Percentiles rank a stretch among this genome's conserved stretches.
Conservation (phyloP, 2,329 filamentous ascomycete genomes). For the Colletotrichum lentis region DNA sequence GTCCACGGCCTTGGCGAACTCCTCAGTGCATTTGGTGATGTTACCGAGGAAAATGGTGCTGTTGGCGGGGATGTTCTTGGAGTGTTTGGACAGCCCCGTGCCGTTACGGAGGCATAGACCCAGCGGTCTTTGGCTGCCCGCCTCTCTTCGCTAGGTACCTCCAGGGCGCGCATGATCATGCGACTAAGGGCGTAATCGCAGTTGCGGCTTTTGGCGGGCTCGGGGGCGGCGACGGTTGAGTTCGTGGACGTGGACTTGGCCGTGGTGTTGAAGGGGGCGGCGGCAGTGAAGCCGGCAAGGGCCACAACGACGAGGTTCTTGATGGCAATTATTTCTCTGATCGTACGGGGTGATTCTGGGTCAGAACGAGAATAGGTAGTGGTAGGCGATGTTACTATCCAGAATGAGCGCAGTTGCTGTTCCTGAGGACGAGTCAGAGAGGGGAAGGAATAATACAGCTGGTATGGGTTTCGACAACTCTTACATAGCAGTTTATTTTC, state of each 20-base stretch:
- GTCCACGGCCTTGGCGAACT: not conserved
- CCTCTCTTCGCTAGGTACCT: not conserved
- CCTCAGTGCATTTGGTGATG: not conserved
- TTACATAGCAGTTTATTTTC: not conserved
- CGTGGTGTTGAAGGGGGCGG: not conserved
- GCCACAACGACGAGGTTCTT: not conserved
- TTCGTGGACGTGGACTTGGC: too few relatives aligned
- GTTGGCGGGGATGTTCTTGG: not conserved
- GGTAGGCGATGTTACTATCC: not conserved
- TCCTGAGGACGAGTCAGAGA: not conserved
- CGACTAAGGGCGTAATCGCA: not conserved
- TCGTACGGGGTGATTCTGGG: not conserved
- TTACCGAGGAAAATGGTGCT: not conserved
- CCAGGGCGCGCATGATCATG: not conserved
- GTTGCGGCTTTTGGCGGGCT: not conserved
- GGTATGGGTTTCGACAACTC: not conserved
- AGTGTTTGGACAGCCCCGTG: not conserved
- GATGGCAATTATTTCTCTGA: not conserved
- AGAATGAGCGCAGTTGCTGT: not conserved
- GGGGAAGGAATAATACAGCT: not conserved
- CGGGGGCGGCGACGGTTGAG: not conserved
- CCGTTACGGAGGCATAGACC: not conserved
- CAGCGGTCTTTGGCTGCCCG: not conserved
- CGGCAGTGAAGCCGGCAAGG: not conserved
- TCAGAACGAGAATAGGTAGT: not conserved